Percentiles rank a stretch among this genome's conserved stretches.
Evolutionary conservation across 2,329 filamentous ascomycete species (phyloP).

Genomic region (Fragosphaeria purpurea): DNA sequence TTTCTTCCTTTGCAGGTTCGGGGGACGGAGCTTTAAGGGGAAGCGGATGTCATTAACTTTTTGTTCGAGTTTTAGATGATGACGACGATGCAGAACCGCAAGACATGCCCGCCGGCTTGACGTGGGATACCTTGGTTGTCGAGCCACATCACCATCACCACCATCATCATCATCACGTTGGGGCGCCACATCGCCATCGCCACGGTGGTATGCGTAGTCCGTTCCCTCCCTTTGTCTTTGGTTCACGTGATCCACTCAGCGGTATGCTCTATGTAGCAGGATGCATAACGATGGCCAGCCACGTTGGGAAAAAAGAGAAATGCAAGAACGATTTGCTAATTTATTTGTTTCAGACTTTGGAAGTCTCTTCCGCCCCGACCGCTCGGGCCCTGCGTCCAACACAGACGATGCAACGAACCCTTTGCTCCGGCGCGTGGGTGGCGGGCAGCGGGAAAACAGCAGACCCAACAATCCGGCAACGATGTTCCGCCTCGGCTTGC

Average conservation of each 20-base stretch:
- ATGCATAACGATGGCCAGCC: no score
- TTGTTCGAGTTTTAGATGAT: no score
- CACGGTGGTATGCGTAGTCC: slow-evolving; percentile 43
- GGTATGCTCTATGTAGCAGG: slow-evolving; percentile 26
- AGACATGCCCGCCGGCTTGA: slow-evolving; percentile 36
- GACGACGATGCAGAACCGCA: slow-evolving; percentile 34
- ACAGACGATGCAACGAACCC: slow-evolving; percentile 80
- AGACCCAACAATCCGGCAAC: slow-evolving; percentile 34
- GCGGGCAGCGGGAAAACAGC: slow-evolving; percentile 30
- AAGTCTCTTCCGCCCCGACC: slow-evolving; percentile 41
- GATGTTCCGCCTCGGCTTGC: slow-evolving; percentile 40
- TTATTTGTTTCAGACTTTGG: slow-evolving; percentile 32
- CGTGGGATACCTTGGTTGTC: slow-evolving; percentile 47
- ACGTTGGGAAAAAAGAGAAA: no score
- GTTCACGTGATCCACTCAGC: slow-evolving; percentile 43
- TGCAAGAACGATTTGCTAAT: no score
- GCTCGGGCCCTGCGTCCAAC: slow-evolving; percentile 42
- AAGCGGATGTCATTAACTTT: no score
- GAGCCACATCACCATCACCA: slow-evolving; percentile 38
- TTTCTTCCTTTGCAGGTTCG: not conserved
- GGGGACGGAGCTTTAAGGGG: no score
- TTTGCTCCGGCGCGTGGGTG: slow-evolving; percentile 57
- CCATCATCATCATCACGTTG: slow-evolving; percentile 24
- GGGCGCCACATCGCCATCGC: slow-evolving; percentile 37
- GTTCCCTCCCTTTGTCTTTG: slow-evolving; percentile 49